Evolutionary conservation across 306 rosid species (phyloP).

Genomic region (Mucuna pruriens): DNA sequence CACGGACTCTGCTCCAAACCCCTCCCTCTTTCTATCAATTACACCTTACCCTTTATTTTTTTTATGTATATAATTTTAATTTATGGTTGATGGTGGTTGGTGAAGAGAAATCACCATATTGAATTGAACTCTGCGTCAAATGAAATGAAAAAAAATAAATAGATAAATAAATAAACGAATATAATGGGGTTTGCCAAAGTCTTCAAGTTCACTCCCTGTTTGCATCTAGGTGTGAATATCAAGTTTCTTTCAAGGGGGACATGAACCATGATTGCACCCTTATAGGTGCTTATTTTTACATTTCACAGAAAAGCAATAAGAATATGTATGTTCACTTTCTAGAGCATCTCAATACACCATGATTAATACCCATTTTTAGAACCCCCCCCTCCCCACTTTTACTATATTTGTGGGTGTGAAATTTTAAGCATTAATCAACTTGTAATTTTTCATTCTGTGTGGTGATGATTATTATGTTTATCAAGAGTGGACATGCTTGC

Average conservation of each 20-base stretch:
- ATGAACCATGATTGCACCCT: conserved; percentile 60
- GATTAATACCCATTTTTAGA: conserved; percentile 39
- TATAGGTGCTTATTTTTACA: conserved; percentile 47
- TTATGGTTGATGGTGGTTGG: conserved; percentile 48
- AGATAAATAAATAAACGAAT: background rate
- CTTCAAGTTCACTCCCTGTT: conserved; percentile 56
- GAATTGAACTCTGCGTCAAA: conserved; percentile 10
- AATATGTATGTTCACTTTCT: conserved; percentile 33
- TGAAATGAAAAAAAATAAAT: background rate
- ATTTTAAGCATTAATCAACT: conserved; percentile 43
- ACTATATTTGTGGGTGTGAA: conserved; percentile 34
- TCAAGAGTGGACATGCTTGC: conserved; percentile 55
- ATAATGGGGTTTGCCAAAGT: conserved; percentile 10
- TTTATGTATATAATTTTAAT: conserved; percentile 11
- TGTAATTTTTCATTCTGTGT: conserved; percentile 49
- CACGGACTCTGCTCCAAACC: conserved; percentile 64
- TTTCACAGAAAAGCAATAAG: conserved; percentile 17
- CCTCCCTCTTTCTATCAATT: conserved; percentile 5
- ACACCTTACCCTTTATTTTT: conserved; percentile 29
- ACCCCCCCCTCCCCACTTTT: conserved; percentile 33
- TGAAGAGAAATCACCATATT: conserved; percentile 44
- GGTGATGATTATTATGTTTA: conserved; percentile 63
- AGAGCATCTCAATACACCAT: conserved; percentile 46
- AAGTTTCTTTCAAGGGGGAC: conserved; percentile 56
- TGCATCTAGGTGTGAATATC: conserved; percentile 58